Evolutionary conservation across 352 stramenopile genomes (phyloP).

Genomic region (Nannochloropsis limnetica): DNA sequence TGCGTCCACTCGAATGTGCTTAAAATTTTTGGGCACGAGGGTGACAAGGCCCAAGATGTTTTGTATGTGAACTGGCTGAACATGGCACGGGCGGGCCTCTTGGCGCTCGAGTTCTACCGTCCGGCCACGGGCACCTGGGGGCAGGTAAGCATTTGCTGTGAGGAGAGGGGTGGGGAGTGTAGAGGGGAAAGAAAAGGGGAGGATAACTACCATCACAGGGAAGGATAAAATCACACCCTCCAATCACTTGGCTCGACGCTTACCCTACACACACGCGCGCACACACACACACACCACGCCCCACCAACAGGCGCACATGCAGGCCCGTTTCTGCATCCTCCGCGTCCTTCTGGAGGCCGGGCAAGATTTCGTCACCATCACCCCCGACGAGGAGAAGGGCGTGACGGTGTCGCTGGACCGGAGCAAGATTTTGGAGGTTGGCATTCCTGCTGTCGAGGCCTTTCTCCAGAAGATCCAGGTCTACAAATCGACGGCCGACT

Average conservation of each 20-base stretch:
- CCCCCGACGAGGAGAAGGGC: slow-evolving; percentile 39
- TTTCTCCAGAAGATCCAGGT: slow-evolving; percentile 48
- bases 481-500: slow-evolving; percentile 49
- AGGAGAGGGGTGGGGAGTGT: not conserved
- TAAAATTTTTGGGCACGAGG: slow-evolving; percentile 48
- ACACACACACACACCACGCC: too few species aligned
- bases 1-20: slow-evolving; percentile 42
- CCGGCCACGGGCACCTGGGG: slow-evolving; percentile 40
- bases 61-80: slow-evolving; percentile 43
- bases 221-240: not conserved
- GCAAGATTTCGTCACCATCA: slow-evolving; percentile 42
- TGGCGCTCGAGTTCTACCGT: slow-evolving; percentile 47
- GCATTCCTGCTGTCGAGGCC: slow-evolving; percentile 41
- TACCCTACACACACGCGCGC: not conserved
- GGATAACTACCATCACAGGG: too few species aligned
- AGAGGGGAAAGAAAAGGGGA: not conserved
- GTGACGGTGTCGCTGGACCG: slow-evolving; percentile 37
- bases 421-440: slow-evolving; percentile 41
- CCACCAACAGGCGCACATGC: slow-evolving; percentile 49
- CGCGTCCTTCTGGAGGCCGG: slow-evolving; percentile 44
- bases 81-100: slow-evolving; percentile 44
- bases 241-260: not conserved
- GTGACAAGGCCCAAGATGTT: slow-evolving; percentile 39
- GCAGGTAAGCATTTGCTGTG: not conserved
- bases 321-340: slow-evolving; percentile 46